These are phyloP conservation scores for Colletotrichum coccodes DNA, from an alignment of 2,329 filamentous ascomycete species.

Conservation along the genomic window DNA sequence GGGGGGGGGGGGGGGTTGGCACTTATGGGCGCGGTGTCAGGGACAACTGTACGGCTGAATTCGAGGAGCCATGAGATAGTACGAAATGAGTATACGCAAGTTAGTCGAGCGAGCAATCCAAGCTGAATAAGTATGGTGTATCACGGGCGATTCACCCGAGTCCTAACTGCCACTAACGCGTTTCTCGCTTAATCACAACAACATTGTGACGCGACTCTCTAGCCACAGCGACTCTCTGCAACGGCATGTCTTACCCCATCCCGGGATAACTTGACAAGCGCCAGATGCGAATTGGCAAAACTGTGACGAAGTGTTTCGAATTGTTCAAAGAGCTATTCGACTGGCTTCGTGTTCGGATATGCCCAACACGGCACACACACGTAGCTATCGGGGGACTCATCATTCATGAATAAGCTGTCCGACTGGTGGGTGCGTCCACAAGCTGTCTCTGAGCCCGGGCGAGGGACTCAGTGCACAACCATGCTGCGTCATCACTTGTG, in stretches of 20 bases:
- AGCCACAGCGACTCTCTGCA: constrained; percentile 21
- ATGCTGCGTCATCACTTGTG: background rate
- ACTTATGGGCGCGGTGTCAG: background rate
- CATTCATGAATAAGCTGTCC: background rate
- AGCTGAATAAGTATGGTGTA: background rate
- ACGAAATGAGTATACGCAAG: background rate
- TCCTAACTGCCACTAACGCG: constrained; percentile 1
- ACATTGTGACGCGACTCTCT: constrained; percentile 21
- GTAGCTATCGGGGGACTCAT: background rate
- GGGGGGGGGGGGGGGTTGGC: constrained; percentile 27
- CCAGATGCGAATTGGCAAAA: background rate
- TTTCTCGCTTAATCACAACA: constrained; percentile 25
- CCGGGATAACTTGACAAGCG: background rate
- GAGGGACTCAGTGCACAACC: background rate
- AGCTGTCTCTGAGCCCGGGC: background rate
- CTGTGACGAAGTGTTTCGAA: background rate
- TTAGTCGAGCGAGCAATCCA: background rate
- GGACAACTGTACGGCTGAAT: background rate
- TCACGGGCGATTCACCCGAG: background rate
- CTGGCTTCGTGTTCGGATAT: background rate
- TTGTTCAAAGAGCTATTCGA: background rate
- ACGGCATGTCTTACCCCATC: constrained; percentile 20
- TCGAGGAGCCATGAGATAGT: no score
- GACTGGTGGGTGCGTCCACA: background rate
- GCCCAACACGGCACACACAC: background rate